Base-by-base conservation (phyloP, 176 grass and related monocot species). In the Pontederia paniculata region DNA sequence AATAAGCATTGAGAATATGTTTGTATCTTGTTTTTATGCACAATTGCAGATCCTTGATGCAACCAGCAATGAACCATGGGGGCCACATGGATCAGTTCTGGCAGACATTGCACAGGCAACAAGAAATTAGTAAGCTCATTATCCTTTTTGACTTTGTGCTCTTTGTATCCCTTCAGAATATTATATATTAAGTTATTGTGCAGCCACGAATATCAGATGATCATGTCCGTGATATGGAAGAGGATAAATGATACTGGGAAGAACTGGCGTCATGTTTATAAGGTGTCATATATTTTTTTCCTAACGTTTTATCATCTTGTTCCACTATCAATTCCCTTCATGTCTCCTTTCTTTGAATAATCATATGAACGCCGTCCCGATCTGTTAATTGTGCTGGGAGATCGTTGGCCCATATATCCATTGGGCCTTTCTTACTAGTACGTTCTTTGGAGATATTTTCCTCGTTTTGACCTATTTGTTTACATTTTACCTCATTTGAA, bases 201-300 rank as follows among this genome's bases (percentile, higher is more conserved):
- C 75, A 98, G 93, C 77, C 77, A 91, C 20, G 93, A 98, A 74
- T 98, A 98, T 31, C 83, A 84, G 76, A 88, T 98, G 83, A 77
- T 98, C 48, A 88, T 98, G 93, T 81, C 78, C 66, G 74, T 98
- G 57, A 80, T 98, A 53, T 98, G 93, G 93, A 98, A 98, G 83
- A 88, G 93, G 78, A 81, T 98, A 57, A 98, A 77, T 56, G 93
- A 98, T 41, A 98, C 86, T 17, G 87, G 86, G 21, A 98, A 98
- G 80, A 98, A 98, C 45, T 98, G 93, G 93, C 83, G 93, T 45
- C 93, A 98, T 69, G 93, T 91, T 66, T 98, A 91, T 73, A 98
- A 98, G 93, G 93, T 95, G 37, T 51, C 53, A 23, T 9, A 66
- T 52, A 51, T 19, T 52, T 23, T 41, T 17, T 41, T 17, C 21